Evolutionary conservation across 345 rosid species (phyloP).

Genomic region (Firmiana major): DNA sequence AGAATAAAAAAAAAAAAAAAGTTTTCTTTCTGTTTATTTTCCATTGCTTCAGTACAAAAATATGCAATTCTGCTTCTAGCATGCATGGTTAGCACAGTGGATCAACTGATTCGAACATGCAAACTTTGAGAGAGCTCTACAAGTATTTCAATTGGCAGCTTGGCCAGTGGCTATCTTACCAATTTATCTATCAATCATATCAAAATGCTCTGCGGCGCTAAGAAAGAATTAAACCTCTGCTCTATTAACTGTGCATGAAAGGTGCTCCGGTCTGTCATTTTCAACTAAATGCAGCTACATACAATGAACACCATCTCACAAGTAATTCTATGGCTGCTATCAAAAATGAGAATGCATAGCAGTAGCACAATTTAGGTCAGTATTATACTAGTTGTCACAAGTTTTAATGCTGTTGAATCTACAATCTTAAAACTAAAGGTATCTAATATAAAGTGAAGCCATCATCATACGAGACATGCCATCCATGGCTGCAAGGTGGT

Average conservation of each 20-base stretch:
- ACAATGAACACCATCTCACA: background rate
- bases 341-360: background rate
- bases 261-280: background rate
- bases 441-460: constrained; percentile 45
- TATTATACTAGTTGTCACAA: background rate
- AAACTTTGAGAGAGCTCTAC: background rate
- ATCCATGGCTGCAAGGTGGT: constrained; percentile 45
- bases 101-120: too few relatives aligned
- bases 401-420: background rate
- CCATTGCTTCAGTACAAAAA: background rate
- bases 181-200: background rate
- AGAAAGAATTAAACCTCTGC: too few relatives aligned
- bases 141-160: background rate
- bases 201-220: background rate
- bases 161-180: background rate
- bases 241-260: background rate
- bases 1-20: too few relatives aligned
- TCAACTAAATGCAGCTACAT: background rate
- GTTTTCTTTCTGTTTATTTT: background rate
- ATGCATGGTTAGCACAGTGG: too few relatives aligned
- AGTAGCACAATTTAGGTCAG: background rate
- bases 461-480: constrained; percentile 60
- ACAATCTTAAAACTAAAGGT: background rate
- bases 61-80: background rate
- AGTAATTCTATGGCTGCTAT: background rate